Conservation (phyloP, 257 asterid genomes). For the Echites panduratus region DNA sequence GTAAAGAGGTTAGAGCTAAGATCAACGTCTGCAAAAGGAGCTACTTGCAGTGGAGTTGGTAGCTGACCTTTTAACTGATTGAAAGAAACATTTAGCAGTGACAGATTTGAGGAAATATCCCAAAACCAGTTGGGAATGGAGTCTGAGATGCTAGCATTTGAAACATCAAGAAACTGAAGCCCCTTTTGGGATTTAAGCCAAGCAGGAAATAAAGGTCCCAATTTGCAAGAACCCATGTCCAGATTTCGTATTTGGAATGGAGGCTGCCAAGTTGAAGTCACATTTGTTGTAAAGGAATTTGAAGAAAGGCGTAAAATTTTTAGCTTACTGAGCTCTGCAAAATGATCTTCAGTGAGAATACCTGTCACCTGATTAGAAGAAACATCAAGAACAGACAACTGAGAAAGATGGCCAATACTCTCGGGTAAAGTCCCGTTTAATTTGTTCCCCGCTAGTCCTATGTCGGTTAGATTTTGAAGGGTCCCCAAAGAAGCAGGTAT, state of each 20-base stretch:
- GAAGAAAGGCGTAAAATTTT: conserved; percentile 25
- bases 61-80: conserved; percentile 37
- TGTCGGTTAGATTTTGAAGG: conserved; percentile 21
- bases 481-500: conserved; percentile 43
- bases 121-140: conserved; percentile 48
- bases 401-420: conserved; percentile 33
- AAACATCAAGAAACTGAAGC: conserved; percentile 33
- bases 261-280: conserved; percentile 39
- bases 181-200: conserved; percentile 48
- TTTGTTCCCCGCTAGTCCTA: conserved; percentile 28
- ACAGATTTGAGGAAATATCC: conserved; percentile 44
- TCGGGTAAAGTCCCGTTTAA: conserved; percentile 36
- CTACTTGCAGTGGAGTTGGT: conserved; percentile 33
- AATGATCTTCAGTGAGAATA: conserved; percentile 32
- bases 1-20: conserved; percentile 38
- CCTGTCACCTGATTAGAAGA: conserved; percentile 36
- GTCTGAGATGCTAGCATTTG: conserved; percentile 46
- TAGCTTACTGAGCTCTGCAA: conserved; percentile 26
- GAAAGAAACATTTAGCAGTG: conserved; percentile 40
- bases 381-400: conserved; percentile 33
- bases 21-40: conserved; percentile 43
- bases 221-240: conserved; percentile 33
- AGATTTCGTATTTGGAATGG: conserved; percentile 41
- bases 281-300: conserved; percentile 33
- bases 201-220: conserved; percentile 43